Evolutionary conservation across 208 protist genomes (phyloP).

Genomic region (Entamoeba moshkovskii): DNA sequence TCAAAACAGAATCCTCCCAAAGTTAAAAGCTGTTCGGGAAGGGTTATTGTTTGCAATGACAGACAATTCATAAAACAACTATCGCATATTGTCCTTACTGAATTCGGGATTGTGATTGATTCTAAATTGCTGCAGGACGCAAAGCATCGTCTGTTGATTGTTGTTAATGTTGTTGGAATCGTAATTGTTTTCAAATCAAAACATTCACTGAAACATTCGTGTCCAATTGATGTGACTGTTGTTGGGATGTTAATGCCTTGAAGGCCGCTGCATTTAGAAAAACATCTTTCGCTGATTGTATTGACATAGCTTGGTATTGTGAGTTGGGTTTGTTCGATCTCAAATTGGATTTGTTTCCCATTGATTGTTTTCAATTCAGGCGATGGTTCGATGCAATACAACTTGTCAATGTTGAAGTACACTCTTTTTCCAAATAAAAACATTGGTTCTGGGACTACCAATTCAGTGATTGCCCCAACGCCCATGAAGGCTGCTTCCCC

Average conservation of each 20-base stretch:
- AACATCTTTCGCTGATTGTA: too few relatives aligned
- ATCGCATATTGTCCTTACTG: background rate
- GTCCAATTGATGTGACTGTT: background rate
- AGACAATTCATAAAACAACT: background rate
- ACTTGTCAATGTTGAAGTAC: too few relatives aligned
- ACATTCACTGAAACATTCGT: background rate
- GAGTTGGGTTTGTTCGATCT: too few relatives aligned
- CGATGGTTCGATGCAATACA: too few relatives aligned
- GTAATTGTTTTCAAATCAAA: background rate
- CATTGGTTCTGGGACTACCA: too few relatives aligned
- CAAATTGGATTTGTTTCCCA: too few relatives aligned
- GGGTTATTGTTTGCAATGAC: background rate
- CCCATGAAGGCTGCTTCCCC: too few relatives aligned
- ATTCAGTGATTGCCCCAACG: too few relatives aligned
- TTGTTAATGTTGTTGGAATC: background rate
- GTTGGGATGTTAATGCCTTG: background rate
- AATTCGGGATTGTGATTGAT: background rate
- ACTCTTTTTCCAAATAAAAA: too few relatives aligned
- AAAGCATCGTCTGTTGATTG: background rate
- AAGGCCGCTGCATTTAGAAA: background rate
- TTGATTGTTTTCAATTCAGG: too few relatives aligned
- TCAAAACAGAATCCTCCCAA: background rate
- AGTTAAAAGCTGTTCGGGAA: background rate
- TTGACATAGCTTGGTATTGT: too few relatives aligned
- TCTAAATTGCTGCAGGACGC: background rate